Evolutionary conservation across 768 basidiomycete species (phyloP).

Genomic region (Termitomyces sp.): DNA sequence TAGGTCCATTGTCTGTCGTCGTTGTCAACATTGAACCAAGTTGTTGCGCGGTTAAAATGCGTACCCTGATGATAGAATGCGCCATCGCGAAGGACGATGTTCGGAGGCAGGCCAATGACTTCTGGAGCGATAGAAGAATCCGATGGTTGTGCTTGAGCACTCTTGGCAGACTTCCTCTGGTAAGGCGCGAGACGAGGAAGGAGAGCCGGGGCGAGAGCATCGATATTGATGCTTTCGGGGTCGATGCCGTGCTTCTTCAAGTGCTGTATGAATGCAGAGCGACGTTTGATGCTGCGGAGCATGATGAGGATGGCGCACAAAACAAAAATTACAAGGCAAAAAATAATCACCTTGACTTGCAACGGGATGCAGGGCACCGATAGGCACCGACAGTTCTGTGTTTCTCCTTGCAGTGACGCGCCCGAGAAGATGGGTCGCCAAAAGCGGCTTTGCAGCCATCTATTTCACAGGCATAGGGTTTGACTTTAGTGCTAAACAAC

Average conservation of each 20-base stretch:
- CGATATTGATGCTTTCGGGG: slow-evolving; percentile 25
- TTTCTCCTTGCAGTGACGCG: slow-evolving; percentile 61
- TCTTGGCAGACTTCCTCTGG: not conserved
- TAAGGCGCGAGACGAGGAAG: slow-evolving; percentile 11
- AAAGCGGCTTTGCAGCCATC: slow-evolving; percentile 47
- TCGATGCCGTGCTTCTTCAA: slow-evolving; percentile 46
- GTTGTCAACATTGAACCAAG: not conserved
- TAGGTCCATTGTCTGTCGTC: not conserved
- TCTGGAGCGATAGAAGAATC: not conserved
- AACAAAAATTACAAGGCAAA: not conserved
- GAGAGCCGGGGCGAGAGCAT: slow-evolving; percentile 25
- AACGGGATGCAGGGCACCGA: slow-evolving; percentile 40
- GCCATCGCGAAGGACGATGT: not conserved
- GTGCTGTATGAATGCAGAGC: slow-evolving; percentile 53
- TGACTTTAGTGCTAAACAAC: slow-evolving; percentile 39
- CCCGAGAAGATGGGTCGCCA: slow-evolving; percentile 67
- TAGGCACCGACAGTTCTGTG: slow-evolving; percentile 42
- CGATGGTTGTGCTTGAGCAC: not conserved
- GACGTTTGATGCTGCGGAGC: slow-evolving; percentile 57
- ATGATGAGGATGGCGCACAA: not conserved
- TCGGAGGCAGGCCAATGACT: not conserved
- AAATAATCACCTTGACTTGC: slow-evolving; percentile 41
- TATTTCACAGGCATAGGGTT: slow-evolving; percentile 50
- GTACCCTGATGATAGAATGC: slow-evolving; percentile 1
- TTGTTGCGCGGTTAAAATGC: not conserved